Evolutionary conservation across 2,329 filamentous ascomycete genomes (phyloP).

Genomic region (Didymella arachidicola): DNA sequence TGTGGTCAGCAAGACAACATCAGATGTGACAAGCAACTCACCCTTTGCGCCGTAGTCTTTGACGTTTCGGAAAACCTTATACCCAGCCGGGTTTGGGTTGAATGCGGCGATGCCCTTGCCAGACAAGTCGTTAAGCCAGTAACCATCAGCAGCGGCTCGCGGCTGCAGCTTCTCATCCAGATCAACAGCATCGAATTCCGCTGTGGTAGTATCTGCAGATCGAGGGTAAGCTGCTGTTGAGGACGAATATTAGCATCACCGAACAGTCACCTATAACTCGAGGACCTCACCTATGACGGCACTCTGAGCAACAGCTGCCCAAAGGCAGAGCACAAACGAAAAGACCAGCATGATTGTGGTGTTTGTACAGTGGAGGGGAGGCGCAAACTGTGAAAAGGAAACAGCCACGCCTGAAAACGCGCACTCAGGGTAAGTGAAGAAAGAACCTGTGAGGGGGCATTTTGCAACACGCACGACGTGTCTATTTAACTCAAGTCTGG

Average conservation of each 20-base stretch:
- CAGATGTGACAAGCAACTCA: conserved; percentile 20
- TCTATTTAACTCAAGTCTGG: conserved; percentile 19
- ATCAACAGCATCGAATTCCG: conserved; percentile 2
- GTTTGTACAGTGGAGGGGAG: background rate
- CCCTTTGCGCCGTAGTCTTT: conserved; percentile 56
- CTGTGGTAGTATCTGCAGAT: conserved; percentile 11
- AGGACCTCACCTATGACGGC: conserved; percentile 18
- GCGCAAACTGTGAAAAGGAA: background rate
- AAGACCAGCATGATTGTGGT: conserved; percentile 32
- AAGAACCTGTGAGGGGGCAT: conserved; percentile 1
- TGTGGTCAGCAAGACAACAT: conserved; percentile 19
- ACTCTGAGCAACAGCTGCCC: conserved; percentile 36
- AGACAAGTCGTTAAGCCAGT: conserved; percentile 55
- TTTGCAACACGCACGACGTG: conserved; percentile 9
- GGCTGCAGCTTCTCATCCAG: conserved; percentile 12
- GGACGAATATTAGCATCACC: conserved; percentile 11
- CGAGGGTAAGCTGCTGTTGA: conserved; percentile 21
- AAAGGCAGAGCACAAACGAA: conserved; percentile 40
- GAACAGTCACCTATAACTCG: conserved; percentile 4
- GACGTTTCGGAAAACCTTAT: conserved; percentile 56
- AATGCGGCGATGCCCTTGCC: conserved; percentile 55
- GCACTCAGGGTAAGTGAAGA: background rate
- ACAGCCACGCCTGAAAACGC: background rate
- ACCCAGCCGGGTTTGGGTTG: conserved; percentile 47
- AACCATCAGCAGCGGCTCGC: conserved; percentile 33